Base-by-base conservation (phyloP, 768 basidiomycete genomes). In the Cystoderma amianthinum region DNA sequence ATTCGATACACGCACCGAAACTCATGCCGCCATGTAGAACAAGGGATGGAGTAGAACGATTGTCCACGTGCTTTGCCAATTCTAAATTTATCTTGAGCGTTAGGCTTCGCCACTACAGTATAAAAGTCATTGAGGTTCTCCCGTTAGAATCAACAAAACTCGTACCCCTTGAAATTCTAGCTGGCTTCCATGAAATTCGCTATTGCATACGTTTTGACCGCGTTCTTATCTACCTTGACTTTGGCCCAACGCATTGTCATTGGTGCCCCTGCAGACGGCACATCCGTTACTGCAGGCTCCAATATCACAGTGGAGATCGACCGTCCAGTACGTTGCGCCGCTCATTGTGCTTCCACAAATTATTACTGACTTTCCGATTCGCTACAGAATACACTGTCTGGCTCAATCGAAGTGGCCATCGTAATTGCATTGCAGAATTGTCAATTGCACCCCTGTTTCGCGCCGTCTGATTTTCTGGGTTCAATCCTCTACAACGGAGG, bases 401-500 rank as follows among this genome's bases (percentile, higher is more conserved):
- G 59, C 10, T 67, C 67, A 9, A 55, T 51, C 24, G 72, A 76
- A 44, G 64, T 76, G 2, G 70, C 65, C 11, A 52, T 77, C 38
- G 67, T 67, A 21, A 65, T 77, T 38, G 71, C 62, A 4, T 24
- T 76, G 20, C 55, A 58, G 33, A 63, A 65, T 22, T 77, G 62
- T 38, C 7, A 7, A 15, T 44, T 44, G 4, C 30, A 48, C 13
- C 45, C 36, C 22, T 58, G 63, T 44, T 32, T 42, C 13, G 22
- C 56, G 5, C 55, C 54, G 4, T 33, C 43, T 1, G 56, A 56
- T 4, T 41, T 54, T 13, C 44, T 75, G 49, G 74, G 74, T 10
- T 48, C 41, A 7, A 62, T 76, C n/a, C 55, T 77, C 34, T 75
- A 71, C 53, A 67, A 64, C 32, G 76, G 74, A n/a, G 54, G 54